phyloP scores from a whole-genome alignment of 495 filamentous ascomycete species.

The Tuber borchii region DNA sequence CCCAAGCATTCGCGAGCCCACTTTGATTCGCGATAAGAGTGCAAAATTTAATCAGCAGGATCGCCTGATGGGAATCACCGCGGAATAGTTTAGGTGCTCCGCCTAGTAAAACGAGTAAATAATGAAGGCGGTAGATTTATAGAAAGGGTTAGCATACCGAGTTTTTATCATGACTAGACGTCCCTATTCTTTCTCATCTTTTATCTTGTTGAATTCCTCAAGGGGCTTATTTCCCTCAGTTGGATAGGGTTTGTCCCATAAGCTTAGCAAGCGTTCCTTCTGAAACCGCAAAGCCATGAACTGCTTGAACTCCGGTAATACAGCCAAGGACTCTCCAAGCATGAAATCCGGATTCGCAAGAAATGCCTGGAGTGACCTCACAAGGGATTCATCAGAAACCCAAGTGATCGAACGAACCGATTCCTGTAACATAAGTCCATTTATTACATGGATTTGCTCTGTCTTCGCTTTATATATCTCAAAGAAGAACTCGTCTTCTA shows the following conservation, averaged over 20 bases:
- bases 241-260: neutral
- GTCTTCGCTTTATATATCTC: too few relatives aligned
- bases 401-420: slow-evolving; percentile 10
- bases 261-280: neutral
- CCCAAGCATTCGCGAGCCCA: too few relatives aligned
- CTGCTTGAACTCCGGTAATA: neutral
- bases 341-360: slow-evolving; percentile 5
- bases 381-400: slow-evolving; percentile 10
- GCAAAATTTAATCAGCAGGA: too few relatives aligned
- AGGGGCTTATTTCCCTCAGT: too few relatives aligned
- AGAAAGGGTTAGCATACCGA: neutral
- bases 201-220: neutral
- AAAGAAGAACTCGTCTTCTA: too few relatives aligned
- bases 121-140: neutral
- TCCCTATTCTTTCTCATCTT: neutral
- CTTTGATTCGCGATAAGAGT: too few relatives aligned
- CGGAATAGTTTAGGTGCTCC: neutral
- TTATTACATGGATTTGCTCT: neutral
- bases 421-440: slow-evolving; percentile 12
- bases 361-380: slow-evolving; percentile 7
- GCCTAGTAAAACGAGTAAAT: neutral
- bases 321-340: neutral
- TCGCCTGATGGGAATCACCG: neutral
- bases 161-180: neutral
- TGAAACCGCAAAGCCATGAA: neutral